A percentile compares a stretch with the other conserved stretches of the same genome.
Evolutionary conservation across 176 grass and related monocot genomes (phyloP).

Genomic region (Saccharum spontaneum): DNA sequence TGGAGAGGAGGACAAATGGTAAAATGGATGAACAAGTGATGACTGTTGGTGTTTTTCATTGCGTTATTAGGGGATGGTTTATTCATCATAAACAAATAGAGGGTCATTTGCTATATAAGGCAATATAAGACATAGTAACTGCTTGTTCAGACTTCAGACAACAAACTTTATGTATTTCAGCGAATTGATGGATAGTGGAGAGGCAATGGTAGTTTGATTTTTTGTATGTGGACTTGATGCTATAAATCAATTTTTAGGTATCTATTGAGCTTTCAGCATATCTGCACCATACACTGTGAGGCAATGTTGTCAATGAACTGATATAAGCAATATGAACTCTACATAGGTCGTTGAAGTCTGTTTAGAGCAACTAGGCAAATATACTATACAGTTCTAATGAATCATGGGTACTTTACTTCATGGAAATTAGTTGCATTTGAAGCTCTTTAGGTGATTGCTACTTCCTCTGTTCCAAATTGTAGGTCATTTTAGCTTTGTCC

Average conservation of each 20-base stretch:
- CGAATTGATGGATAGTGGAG: neutral
- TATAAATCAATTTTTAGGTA: neutral
- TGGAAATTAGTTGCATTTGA: too few relatives aligned
- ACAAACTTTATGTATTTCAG: neutral
- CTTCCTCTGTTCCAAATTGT: too few relatives aligned
- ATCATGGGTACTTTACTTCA: too few relatives aligned
- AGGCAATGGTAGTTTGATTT: neutral
- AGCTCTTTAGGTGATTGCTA: too few relatives aligned
- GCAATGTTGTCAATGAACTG: neutral
- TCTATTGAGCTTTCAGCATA: neutral
- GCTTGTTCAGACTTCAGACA: neutral
- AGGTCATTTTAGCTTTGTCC: too few relatives aligned
- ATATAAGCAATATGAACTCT: neutral
- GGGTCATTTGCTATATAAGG: neutral
- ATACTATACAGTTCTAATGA: neutral
- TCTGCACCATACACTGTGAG: neutral
- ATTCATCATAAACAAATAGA: neutral
- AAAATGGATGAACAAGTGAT: neutral
- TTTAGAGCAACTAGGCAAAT: neutral
- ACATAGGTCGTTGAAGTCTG: neutral
- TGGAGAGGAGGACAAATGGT: neutral
- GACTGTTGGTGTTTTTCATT: neutral
- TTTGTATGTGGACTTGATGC: too few relatives aligned
- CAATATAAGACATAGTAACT: neutral
- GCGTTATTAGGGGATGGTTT: neutral